A percentile compares a stretch with the other conserved stretches of the same genome.
These are phyloP conservation scores for Helminthosporium solani DNA, from an alignment of 2,329 filamentous ascomycete species.

Conservation along the genomic window DNA sequence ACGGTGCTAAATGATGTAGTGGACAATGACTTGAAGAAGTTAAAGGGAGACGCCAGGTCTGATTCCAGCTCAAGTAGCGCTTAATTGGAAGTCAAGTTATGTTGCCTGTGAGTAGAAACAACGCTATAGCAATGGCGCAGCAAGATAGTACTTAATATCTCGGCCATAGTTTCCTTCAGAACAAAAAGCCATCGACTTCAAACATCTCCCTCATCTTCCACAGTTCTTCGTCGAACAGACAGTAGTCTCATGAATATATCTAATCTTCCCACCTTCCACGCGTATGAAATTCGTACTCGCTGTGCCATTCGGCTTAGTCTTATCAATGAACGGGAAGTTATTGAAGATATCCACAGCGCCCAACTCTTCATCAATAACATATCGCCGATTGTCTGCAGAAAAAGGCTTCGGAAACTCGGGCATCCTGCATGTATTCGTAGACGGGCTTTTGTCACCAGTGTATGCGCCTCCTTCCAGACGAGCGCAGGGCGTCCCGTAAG, in stretches of 20 bases:
- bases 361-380: constrained; percentile 26
- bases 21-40: constrained; percentile 14
- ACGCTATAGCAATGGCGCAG: too few species aligned
- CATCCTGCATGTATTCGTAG: constrained; percentile 22
- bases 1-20: constrained; percentile 18
- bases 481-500: constrained; percentile 29
- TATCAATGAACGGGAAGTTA: constrained; percentile 32
- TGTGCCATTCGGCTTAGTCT: constrained; percentile 24
- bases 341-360: constrained; percentile 25
- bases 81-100: neutral
- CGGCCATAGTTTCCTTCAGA: too few species aligned
- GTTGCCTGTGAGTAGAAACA: neutral
- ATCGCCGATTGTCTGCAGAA: constrained; percentile 19
- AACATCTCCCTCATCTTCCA: constrained; percentile 14
- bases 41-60: neutral
- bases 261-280: constrained; percentile 24
- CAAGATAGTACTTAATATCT: too few species aligned
- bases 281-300: constrained; percentile 23
- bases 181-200: too few species aligned
- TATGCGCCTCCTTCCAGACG: constrained; percentile 30
- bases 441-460: constrained; percentile 17
- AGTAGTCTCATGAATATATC: constrained; percentile 30
- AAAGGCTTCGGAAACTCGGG: constrained; percentile 26
- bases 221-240: constrained; percentile 24
- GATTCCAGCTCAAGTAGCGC: neutral